Percentiles rank a stretch among this genome's conserved stretches.
Conservation (phyloP, 768 basidiomycete species). For the Tricholoma furcatifolium region DNA sequence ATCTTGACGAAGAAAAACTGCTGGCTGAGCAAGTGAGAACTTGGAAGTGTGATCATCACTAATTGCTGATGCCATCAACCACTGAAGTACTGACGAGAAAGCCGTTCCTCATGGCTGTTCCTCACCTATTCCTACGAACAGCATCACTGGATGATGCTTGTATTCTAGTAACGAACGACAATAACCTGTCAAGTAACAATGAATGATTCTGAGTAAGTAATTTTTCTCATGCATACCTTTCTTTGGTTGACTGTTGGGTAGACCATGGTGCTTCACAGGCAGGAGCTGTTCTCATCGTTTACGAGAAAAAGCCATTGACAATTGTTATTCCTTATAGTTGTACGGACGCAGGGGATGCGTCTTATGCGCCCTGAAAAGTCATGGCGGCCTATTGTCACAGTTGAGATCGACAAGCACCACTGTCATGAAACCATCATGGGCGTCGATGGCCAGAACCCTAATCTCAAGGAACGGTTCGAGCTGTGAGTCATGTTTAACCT, state of each 20-base stretch:
- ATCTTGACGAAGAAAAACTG: no score
- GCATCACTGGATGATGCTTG: no score
- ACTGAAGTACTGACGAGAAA: no score
- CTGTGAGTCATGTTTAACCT: slow-evolving; percentile 42
- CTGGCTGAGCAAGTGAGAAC: no score
- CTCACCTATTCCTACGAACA: no score
- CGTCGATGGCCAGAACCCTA: slow-evolving; percentile 68
- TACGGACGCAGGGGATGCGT: slow-evolving; percentile 42
- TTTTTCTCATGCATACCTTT: no score
- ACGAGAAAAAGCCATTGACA: not conserved
- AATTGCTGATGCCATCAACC: no score
- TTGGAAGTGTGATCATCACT: no score
- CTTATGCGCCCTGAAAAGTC: slow-evolving; percentile 58
- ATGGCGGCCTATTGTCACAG: slow-evolving; percentile 65
- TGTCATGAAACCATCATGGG: slow-evolving; percentile 59
- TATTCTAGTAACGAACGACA: no score
- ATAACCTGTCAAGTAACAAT: not conserved
- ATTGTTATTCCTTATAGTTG: slow-evolving; percentile 26
- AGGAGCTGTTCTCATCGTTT: not conserved
- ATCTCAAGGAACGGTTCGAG: slow-evolving; percentile 49
- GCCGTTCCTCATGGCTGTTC: no score
- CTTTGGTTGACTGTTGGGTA: slow-evolving; percentile 11
- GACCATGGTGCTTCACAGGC: slow-evolving; percentile 35
- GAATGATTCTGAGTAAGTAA: slow-evolving; percentile 6
- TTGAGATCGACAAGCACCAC: slow-evolving; percentile 54